phyloP scores from a whole-genome alignment of 306 rosid genomes.

The Casuarina glauca region DNA sequence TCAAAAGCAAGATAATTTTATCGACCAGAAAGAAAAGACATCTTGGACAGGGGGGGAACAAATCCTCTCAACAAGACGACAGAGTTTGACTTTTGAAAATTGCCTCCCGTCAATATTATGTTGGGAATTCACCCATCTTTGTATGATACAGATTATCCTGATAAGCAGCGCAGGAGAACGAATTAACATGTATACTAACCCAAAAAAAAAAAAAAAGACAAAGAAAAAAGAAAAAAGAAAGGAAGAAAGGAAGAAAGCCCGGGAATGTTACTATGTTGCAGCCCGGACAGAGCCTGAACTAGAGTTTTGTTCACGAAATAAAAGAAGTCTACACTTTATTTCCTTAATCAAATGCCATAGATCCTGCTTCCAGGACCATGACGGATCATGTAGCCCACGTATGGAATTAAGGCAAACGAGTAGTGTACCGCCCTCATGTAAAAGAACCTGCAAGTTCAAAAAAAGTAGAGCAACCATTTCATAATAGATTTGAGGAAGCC shows the following conservation, averaged over 20 bases:
- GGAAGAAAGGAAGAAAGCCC: neutral
- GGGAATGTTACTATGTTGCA: slow-evolving; percentile 37
- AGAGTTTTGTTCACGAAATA: slow-evolving; percentile 21
- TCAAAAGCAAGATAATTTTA: neutral
- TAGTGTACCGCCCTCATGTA: slow-evolving; percentile 96
- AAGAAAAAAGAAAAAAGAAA: neutral
- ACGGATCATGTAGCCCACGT: slow-evolving; percentile 77
- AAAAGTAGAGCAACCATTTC: slow-evolving; percentile 14
- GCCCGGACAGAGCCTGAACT: slow-evolving; percentile 36
- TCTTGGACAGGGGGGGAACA: neutral
- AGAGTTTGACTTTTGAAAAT: neutral
- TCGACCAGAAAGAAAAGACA: neutral
- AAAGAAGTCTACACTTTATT: slow-evolving; percentile 44
- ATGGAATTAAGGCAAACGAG: slow-evolving; percentile 92
- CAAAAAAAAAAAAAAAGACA: neutral
- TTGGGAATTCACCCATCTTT: slow-evolving; percentile 22
- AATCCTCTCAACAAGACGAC: neutral
- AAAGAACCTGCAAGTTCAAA: slow-evolving; percentile 73
- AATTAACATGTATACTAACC: neutral
- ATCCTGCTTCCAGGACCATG: slow-evolving; percentile 91
- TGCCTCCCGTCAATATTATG: slow-evolving; percentile 21
- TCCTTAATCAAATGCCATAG: slow-evolving; percentile 35
- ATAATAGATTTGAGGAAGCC: neutral
- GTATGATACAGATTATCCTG: slow-evolving; percentile 12
- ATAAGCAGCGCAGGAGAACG: neutral